Percentiles rank a stretch among this genome's conserved stretches.
phyloP scores from a whole-genome alignment of 495 filamentous ascomycete species.

The Podospora pseudoanserina region DNA sequence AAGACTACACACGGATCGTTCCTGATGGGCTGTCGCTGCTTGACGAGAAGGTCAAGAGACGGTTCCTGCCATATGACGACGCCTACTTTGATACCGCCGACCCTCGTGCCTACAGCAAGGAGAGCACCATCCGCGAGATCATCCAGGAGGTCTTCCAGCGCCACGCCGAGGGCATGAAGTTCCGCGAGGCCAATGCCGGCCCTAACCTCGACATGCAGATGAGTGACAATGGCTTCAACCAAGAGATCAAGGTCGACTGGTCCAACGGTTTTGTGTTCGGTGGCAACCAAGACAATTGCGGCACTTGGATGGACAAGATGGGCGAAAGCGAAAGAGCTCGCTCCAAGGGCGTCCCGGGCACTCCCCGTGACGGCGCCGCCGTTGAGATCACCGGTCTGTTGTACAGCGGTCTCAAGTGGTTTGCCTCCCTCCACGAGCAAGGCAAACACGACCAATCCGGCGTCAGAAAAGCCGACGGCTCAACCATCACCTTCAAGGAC shows the following conservation, averaged over 20 bases:
- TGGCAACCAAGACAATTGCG: conserved; percentile 90
- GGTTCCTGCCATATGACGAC: conserved; percentile 96
- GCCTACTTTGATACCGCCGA: conserved; percentile 83
- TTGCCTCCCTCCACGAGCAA: conserved; percentile 58
- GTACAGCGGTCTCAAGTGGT: conserved; percentile 85
- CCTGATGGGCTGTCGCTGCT: conserved; percentile 74
- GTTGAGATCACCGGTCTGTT: conserved; percentile 91
- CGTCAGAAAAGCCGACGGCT: conserved; percentile 59
- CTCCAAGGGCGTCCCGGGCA: conserved; percentile 92
- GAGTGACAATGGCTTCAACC: conserved; percentile 86
- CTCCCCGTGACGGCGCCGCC: conserved; percentile 90
- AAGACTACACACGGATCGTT: conserved; percentile 84
- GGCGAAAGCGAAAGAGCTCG: conserved; percentile 90
- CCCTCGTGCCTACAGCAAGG: conserved; percentile 75
- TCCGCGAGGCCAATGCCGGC: conserved; percentile 92
- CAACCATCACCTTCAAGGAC: conserved; percentile 64
- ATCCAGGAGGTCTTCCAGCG: conserved; percentile 91
- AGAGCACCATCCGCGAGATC: conserved; percentile 77
- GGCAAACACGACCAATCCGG: conserved; percentile 67
- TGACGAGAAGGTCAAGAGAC: conserved; percentile 69
- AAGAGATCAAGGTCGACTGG: conserved; percentile 90
- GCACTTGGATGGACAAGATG: conserved; percentile 99
- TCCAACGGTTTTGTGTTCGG: conserved; percentile 88
- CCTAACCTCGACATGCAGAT: conserved; percentile 85
- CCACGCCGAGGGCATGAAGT: conserved; percentile 84